Base-by-base conservation (phyloP, 306 rosid genomes). In the Pterocarpus macrocarpus region DNA sequence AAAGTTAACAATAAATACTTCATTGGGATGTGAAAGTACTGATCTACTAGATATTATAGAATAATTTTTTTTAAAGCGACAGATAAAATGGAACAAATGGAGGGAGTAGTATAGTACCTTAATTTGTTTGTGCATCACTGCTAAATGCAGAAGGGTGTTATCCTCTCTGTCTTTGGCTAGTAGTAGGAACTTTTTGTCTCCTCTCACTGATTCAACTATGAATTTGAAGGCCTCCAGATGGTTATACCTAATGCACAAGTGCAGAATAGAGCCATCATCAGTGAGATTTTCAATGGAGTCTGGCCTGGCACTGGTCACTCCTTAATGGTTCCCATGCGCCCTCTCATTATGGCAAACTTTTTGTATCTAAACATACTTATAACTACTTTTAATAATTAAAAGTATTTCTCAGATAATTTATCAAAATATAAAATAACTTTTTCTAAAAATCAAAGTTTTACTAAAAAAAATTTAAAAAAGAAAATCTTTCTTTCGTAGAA, bases 271-370 rank as follows among this genome's bases (percentile, higher is more conserved):
- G 30, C 73, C 81, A 58, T 69, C 69, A 58, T 17, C 59, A 17
- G 9, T 67, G 0, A 22, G 28, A 22, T 22, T 22, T 22, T 22
- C 28, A 75, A 62, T 32, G 3, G 72, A 70, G 1, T 71, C 32
- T 2, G 68, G 80, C 17, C 41, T 49, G 1, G 82, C 62, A 1
- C 36, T 70, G 13, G 64, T 16, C 72, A 80, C 53, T 80, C 84
- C 8, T 75, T 2, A 5, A 80, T 62, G 5, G 12, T 75, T 15
- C 32, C 84, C 5, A 84, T 4, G 16, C 44, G 78, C 12, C 88
- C 88, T 59, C 88, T 77, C 80, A 77, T 81, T 2, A 75, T 69
- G 15, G 85, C 83, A 38, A 71, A 65, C 1, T 22, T 22, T 22
- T 22, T 22, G 1, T 22, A 22, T 22, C 28, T 22, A 22, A 22